Conservation (phyloP, 768 basidiomycete species). For the Melanogaster broomeanus region DNA sequence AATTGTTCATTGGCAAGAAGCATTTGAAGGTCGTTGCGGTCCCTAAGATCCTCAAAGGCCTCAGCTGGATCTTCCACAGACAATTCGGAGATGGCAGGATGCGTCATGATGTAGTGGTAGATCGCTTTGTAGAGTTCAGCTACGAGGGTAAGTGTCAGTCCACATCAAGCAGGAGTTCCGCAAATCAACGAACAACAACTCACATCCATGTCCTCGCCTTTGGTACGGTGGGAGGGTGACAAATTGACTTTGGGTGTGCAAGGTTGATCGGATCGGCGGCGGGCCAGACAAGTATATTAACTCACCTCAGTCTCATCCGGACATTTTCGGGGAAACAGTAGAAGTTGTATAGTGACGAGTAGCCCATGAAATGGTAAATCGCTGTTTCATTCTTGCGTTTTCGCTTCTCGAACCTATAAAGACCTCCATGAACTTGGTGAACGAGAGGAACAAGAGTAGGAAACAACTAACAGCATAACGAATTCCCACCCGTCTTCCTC, state of each 20-base stretch:
- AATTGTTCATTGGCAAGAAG: slow-evolving; percentile 65
- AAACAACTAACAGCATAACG: slow-evolving; percentile 66
- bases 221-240: slow-evolving; percentile 91
- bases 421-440: slow-evolving; percentile 2
- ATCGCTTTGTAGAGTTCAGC: slow-evolving; percentile 87
- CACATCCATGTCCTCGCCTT: slow-evolving; percentile 87
- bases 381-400: slow-evolving; percentile 55
- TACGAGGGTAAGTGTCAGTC: slow-evolving; percentile 32
- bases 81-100: slow-evolving; percentile 78
- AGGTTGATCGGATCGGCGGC: not conserved
- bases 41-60: slow-evolving; percentile 94
- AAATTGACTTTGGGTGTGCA: slow-evolving; percentile 69
- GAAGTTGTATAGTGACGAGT: slow-evolving; percentile 93
- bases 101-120: slow-evolving; percentile 71
- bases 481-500: slow-evolving; percentile 96
- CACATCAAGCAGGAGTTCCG: not conserved
- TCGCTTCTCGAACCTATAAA: slow-evolving; percentile 78
- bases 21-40: slow-evolving; percentile 86
- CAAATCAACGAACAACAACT: slow-evolving; percentile 27
- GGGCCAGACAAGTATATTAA: not conserved
- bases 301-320: slow-evolving; percentile 82
- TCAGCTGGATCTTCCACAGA: slow-evolving; percentile 99
- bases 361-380: slow-evolving; percentile 92
- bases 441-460: not conserved
- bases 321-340: slow-evolving; percentile 93